Evolutionary conservation across 2,329 filamentous ascomycete genomes (phyloP).

Genomic region (Sclerotinia borealis): DNA sequence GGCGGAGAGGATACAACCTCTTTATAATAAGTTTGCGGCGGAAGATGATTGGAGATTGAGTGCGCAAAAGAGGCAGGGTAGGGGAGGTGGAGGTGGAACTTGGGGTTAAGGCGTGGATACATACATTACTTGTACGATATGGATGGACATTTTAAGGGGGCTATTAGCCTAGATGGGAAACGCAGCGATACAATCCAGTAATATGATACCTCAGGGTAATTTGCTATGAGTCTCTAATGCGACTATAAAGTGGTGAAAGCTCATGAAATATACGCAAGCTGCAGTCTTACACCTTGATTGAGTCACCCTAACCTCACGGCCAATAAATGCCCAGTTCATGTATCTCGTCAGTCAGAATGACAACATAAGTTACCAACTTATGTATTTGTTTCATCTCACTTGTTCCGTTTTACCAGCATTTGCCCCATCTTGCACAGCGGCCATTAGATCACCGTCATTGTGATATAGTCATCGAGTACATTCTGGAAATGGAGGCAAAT

Average conservation of each 20-base stretch:
- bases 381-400: neutral
- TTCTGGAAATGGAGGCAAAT: too few species aligned
- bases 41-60: constrained; percentile 95
- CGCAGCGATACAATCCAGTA: neutral
- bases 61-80: constrained; percentile 77
- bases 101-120: constrained; percentile 58
- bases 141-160: neutral
- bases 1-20: constrained; percentile 87
- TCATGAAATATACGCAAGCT: neutral
- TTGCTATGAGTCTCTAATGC: too few species aligned
- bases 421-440: too few species aligned
- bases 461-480: too few species aligned
- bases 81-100: constrained; percentile 83
- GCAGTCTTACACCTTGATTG: neutral
- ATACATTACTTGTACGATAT: neutral
- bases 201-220: neutral
- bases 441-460: too few species aligned
- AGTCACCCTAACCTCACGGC: too few species aligned
- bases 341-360: too few species aligned
- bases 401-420: too few species aligned
- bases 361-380: too few species aligned
- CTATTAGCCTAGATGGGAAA: neutral
- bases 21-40: constrained; percentile 86
- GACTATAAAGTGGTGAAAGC: too few species aligned
- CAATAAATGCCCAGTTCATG: too few species aligned